Conservation (phyloP, 1,284 basidiomycete species). For the Pyrrhoderma lamaoense region DNA sequence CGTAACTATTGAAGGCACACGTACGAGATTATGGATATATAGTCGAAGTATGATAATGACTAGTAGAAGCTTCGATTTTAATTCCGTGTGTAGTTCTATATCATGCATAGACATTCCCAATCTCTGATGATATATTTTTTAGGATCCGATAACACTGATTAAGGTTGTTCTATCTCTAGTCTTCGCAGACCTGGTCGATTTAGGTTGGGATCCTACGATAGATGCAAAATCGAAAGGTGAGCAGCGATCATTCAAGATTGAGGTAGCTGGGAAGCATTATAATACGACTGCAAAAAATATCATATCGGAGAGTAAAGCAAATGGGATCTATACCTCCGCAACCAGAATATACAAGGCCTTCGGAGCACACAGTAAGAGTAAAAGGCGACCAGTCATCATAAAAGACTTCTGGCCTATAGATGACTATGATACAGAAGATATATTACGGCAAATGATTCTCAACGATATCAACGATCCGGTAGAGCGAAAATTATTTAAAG, state of each 20-base stretch:
- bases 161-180: background rate
- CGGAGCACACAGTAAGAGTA: too few species aligned
- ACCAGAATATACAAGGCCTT: conserved; percentile 2
- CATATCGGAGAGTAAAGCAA: conserved; percentile 1
- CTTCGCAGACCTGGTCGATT: conserved; percentile 1
- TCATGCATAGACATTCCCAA: background rate
- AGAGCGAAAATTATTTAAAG: background rate
- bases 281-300: background rate
- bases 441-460: background rate
- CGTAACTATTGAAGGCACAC: background rate
- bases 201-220: conserved; percentile 8
- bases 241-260: background rate
- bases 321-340: background rate
- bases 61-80: background rate
- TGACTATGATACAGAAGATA: conserved; percentile 1
- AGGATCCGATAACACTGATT: background rate
- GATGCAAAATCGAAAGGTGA: background rate
- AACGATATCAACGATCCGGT: background rate
- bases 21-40: background rate
- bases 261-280: background rate
- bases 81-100: background rate
- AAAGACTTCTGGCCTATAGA: conserved; percentile 1
- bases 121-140: background rate
- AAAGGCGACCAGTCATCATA: background rate
- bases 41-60: background rate